phyloP scores from a whole-genome alignment of 2,329 filamentous ascomycete genomes.

The Colletotrichum tropicicola region DNA sequence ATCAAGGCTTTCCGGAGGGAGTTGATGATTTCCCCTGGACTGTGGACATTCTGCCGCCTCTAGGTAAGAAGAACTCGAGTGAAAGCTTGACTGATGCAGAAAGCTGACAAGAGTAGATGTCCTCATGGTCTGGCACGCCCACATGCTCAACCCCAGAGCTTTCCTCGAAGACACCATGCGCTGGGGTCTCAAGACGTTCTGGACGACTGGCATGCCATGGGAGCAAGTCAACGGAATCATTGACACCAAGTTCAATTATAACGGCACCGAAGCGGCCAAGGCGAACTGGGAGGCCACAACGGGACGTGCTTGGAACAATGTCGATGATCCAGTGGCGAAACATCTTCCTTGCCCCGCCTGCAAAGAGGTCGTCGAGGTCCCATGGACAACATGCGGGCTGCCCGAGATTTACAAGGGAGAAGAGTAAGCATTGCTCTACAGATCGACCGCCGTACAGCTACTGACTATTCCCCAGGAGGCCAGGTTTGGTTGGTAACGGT shows the following conservation, averaged over 20 bases:
- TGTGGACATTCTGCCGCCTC: conserved; percentile 60
- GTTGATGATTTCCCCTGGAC: conserved; percentile 43
- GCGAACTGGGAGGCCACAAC: conserved; percentile 57
- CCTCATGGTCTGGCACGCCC: conserved; percentile 82
- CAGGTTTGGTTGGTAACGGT: conserved; percentile 58
- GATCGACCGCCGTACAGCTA: rapidly evolving
- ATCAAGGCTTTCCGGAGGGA: conserved; percentile 43
- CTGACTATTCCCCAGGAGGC: neutral
- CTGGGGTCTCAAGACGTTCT: conserved; percentile 61
- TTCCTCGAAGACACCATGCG: conserved; percentile 80
- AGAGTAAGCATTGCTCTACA: conserved; percentile 28
- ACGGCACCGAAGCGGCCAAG: conserved; percentile 52
- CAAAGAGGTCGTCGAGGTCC: conserved; percentile 47
- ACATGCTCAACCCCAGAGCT: conserved; percentile 79
- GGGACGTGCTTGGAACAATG: conserved; percentile 66
- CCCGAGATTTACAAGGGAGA: conserved; percentile 40
- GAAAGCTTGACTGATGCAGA: neutral
- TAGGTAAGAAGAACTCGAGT: conserved; percentile 55
- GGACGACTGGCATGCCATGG: conserved; percentile 75
- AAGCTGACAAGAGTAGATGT: conserved; percentile 61
- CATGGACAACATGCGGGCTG: conserved; percentile 67
- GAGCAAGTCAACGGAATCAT: conserved; percentile 64
- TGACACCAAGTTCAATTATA: conserved; percentile 67
- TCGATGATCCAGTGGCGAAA: conserved; percentile 58
- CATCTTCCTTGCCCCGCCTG: conserved; percentile 66